Base-by-base conservation (phyloP, 2,329 filamentous ascomycete genomes). In the Fusarium sp. region DNA sequence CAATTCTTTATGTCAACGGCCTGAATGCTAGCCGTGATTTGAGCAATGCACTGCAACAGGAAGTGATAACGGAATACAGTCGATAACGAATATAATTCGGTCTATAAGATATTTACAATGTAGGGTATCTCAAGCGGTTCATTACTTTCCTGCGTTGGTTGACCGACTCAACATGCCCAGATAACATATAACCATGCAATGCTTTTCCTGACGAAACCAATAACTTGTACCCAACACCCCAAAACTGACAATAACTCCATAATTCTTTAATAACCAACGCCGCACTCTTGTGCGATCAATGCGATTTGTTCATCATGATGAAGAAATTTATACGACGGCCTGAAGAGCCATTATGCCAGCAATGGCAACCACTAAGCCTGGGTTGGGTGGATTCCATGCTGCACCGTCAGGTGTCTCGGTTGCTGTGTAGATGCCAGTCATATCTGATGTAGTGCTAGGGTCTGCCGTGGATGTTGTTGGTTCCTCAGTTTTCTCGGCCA, bases 351-450 rank as follows among this genome's bases (percentile, higher is more conserved):
- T 39, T 7, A 73, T 51, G 17, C 55, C 56, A 20, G 64, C 66
- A 37, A 73, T 48, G 20, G 52, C 60, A 13, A 66, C 22, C 7
- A 60, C 54, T 26, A 63, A 19, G 14, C 54, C 35, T 32, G 54
- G 37, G 4, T 58, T 58, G 14, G 69, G 65, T 5, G 58, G 19
- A 13, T 50, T 55, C 48, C 54, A 67, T 35, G 67, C 68, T 1
- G 62, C 70, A 15, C 66, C 59, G 30, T 75, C 67, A 6, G 78
- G 77, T 20, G 77, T 79, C 52, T 70, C 67, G 6, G 79, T 80
- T 9, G 79, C 78, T 13, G 78, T 79, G 59, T 74, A 80, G 1
- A 79, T 56, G 7, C 78, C 78, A 17, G 77, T 79, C 58, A 69
- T 43, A 20, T 64, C 50, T 6, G 57, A 69, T 1, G 69, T 72